Evolutionary conservation across 345 rosid genomes (phyloP).

Genomic region (Leavenworthia alabamica): DNA sequence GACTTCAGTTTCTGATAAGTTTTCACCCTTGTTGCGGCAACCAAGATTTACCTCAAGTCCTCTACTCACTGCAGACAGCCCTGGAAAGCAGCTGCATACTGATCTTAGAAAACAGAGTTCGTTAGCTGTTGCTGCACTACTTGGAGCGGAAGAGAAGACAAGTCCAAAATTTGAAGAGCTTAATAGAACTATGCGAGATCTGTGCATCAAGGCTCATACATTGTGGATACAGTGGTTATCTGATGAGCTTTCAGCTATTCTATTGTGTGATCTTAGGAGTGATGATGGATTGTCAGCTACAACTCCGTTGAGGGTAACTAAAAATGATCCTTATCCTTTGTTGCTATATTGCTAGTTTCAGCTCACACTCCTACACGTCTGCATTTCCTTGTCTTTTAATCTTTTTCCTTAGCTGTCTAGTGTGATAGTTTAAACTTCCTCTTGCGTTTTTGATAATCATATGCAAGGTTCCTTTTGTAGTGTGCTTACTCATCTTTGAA

Average conservation of each 20-base stretch:
- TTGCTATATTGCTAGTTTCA: background rate
- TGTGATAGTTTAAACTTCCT: background rate
- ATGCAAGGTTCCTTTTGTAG: constrained; percentile 1
- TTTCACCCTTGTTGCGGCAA: constrained; percentile 58
- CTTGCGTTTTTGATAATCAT: background rate
- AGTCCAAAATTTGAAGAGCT: constrained; percentile 75
- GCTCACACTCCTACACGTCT: background rate
- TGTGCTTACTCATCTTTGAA: constrained; percentile 25
- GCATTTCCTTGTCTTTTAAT: constrained; percentile 4
- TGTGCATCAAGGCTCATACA: constrained; percentile 78
- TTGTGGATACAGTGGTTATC: constrained; percentile 94
- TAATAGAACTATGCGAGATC: constrained; percentile 46
- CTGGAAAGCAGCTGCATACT: constrained; percentile 42
- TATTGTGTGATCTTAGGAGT: constrained; percentile 52
- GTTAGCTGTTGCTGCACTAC: constrained; percentile 70
- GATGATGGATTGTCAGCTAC: constrained; percentile 85
- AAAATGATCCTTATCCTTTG: background rate
- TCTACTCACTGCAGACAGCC: constrained; percentile 44
- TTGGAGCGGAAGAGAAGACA: constrained; percentile 70
- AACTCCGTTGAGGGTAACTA: constrained; percentile 64
- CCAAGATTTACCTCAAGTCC: constrained; percentile 42
- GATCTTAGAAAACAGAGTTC: constrained; percentile 67
- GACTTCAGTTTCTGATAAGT: constrained; percentile 56
- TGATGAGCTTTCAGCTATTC: constrained; percentile 70
- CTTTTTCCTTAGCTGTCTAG: background rate